Percentiles rank a stretch among this genome's conserved stretches.
These are phyloP conservation scores for Heteromeles arbutifolia DNA, from an alignment of 306 rosid genomes.

Conservation along the genomic window DNA sequence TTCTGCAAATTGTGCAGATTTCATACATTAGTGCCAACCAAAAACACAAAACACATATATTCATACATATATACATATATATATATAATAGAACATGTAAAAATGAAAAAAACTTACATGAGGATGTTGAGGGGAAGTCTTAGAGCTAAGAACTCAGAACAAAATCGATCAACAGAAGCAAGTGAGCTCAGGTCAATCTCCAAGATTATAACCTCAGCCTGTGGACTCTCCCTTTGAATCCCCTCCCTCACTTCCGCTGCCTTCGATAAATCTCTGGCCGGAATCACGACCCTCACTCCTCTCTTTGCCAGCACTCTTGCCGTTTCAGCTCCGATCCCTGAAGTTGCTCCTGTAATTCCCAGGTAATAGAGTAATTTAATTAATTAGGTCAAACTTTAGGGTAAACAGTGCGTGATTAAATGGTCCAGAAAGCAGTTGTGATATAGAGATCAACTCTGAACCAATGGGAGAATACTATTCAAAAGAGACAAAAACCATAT, in stretches of 20 bases:
- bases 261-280: slow-evolving; percentile 69
- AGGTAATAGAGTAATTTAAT: not conserved
- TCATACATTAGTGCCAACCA: not conserved
- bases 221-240: slow-evolving; percentile 59
- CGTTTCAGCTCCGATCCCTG: slow-evolving; percentile 95
- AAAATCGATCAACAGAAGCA: slow-evolving; percentile 70
- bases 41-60: not conserved
- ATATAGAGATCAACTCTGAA: slow-evolving; percentile 11
- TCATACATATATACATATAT: not conserved
- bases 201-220: slow-evolving; percentile 59
- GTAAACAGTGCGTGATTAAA: not conserved
- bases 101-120: slow-evolving; percentile 43
- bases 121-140: slow-evolving; percentile 76
- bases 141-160: slow-evolving; percentile 57
- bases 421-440: not conserved
- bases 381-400: not conserved
- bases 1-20: slow-evolving; percentile 41
- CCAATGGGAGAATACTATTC: slow-evolving; percentile 18
- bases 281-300: slow-evolving; percentile 80
- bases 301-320: slow-evolving; percentile 88
- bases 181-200: slow-evolving; percentile 90
- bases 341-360: slow-evolving; percentile 51
- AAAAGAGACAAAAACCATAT: slow-evolving; percentile 37
- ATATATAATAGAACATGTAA: not conserved
- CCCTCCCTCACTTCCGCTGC: slow-evolving; percentile 55